A percentile compares a stretch with the other conserved stretches of the same genome.
These are phyloP conservation scores for Plasmodium vivax DNA, from an alignment of 169 alveolate genomes.

Conservation along the genomic window DNA sequence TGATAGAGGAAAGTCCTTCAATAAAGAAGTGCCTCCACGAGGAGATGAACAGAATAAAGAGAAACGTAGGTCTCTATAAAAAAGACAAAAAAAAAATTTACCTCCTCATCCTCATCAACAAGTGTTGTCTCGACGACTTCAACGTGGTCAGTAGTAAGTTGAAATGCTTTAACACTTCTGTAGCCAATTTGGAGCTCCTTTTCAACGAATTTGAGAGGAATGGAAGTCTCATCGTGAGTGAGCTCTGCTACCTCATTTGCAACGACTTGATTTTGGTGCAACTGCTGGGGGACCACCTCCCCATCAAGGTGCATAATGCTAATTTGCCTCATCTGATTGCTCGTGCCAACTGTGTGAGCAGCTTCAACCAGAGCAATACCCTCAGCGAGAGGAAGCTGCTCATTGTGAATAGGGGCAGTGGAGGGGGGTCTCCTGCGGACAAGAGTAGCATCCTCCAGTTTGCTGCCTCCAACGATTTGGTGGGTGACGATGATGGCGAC, in stretches of 20 bases:
- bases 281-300: not conserved
- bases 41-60: constrained; percentile 17
- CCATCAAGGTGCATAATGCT: constrained; percentile 6
- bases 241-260: not conserved
- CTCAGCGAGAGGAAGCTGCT: not conserved
- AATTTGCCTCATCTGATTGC: not conserved
- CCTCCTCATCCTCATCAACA: constrained; percentile 16
- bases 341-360: not conserved
- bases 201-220: constrained; percentile 39
- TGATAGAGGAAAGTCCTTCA: constrained; percentile 61
- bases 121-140: constrained; percentile 30
- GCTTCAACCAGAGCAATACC: not conserved
- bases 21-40: constrained; percentile 36
- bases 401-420: not conserved
- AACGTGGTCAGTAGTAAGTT: constrained; percentile 10
- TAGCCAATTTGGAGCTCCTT: constrained; percentile 23
- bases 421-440: not conserved
- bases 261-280: constrained; percentile 12
- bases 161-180: constrained; percentile 7
- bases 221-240: constrained; percentile 6
- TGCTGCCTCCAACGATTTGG: not conserved
- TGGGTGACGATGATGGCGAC: not conserved
- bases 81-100: constrained; percentile 53
- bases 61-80: not conserved
- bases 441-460: not conserved